Evolutionary conservation across 169 alveolate species (phyloP), one percentile per base, ranked within the genome.

Genomic region (Theileria orientalis): DNA sequence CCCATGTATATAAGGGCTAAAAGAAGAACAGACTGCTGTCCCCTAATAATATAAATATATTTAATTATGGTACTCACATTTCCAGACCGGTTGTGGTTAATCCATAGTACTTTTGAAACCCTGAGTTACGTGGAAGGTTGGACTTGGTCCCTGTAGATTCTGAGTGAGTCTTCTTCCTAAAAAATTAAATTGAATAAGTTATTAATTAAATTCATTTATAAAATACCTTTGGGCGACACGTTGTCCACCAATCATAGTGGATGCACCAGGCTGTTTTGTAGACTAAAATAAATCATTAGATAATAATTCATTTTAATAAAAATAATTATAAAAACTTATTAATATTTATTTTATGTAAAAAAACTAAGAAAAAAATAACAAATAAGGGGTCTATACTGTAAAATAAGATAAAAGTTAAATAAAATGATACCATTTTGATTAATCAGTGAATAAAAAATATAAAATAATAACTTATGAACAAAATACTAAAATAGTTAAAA

Each of bases 21-120:
- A 21, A 88, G 71, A 46, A 88, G 76, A 16, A 88, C 91, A 19
- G 93, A 76, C 68, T 88, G 93, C 25, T 90, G 93, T 8, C 90
- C 85, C 83, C 93, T 88, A 56, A 32, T 3, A 21, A 16, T 14
- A 27, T 19, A 73, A 49, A 61, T 16, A 33, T 41, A 35, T 1
- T 3, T 5, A 29, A 7, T 7, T 5, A 14, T 1, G 32, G 29
- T 30, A 78, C 74, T 61, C 27, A 78, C 86, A 78, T 46, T 70
- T 78, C 76, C n/a, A 78, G 21, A 14, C 79, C 73, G 27, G 86
- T 66, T 3, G 82, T 69, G 40, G 86, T 64, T 32, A 78, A 71
- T 13, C 86, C 86, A 54, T 78, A 78, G 61, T 69, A 78, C 37
- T 61, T 73, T 60, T 78, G 86, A 69, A 78, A 78, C 14, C 86